These are phyloP conservation scores for Hypoxylon fuscum DNA, from an alignment of 495 filamentous ascomycete species.

Conservation along the genomic window DNA sequence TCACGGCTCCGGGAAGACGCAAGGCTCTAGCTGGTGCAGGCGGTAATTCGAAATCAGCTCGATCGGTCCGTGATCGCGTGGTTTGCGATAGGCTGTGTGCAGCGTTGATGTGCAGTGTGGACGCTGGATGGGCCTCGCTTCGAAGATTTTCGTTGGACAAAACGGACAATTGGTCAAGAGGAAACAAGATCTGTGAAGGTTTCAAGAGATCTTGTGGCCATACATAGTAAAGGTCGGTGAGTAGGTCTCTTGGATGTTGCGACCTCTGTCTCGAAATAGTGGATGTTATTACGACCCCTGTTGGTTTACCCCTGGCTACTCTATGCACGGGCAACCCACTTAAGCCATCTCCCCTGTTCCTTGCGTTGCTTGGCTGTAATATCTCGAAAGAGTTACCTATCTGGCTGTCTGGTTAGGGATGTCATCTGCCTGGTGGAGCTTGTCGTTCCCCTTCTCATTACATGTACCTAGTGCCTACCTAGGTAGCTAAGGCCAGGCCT, in stretches of 20 bases:
- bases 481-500: neutral
- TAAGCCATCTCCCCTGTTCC: conserved; percentile 19
- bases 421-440: neutral
- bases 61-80: conserved; percentile 5
- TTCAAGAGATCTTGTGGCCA: conserved; percentile 34
- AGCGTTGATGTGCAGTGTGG: conserved; percentile 18
- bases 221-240: conserved; percentile 47
- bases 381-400: conserved; percentile 33
- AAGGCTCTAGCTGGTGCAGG: conserved; percentile 3
- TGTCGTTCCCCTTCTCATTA: neutral
- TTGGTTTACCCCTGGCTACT: conserved; percentile 36
- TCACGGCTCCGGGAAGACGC: conserved; percentile 9
- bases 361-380: conserved; percentile 38
- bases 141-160: conserved; percentile 14
- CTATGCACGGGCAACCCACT: conserved; percentile 38
- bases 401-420: conserved; percentile 16
- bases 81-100: conserved; percentile 29
- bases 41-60: conserved; percentile 8
- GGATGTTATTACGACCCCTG: conserved; percentile 43
- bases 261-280: conserved; percentile 57
- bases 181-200: conserved; percentile 41
- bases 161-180: conserved; percentile 34
- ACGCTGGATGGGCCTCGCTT: conserved; percentile 29
- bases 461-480: too few relatives aligned
- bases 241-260: conserved; percentile 50